phyloP scores from a whole-genome alignment of 2,329 filamentous ascomycete species.

The Monilinia laxa region DNA sequence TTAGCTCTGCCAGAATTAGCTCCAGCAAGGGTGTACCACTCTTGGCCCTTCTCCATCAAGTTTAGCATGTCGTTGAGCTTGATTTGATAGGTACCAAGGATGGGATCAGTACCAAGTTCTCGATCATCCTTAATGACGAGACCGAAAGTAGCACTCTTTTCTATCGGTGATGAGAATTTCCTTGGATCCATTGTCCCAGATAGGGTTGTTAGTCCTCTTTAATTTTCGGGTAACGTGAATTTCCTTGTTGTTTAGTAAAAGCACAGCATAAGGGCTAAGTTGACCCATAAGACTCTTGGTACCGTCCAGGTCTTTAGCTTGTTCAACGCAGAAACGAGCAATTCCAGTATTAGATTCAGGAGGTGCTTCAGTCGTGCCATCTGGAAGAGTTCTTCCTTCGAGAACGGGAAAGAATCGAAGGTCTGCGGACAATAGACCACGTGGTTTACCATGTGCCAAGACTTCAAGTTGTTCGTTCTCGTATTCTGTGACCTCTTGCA shows the following conservation, averaged over 20 bases:
- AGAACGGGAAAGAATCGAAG: slow-evolving; percentile 95
- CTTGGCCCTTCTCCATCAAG: slow-evolving; percentile 85
- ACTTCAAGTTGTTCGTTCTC: slow-evolving; percentile 87
- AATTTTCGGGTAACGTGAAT: slow-evolving; percentile 86
- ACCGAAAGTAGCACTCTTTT: slow-evolving; percentile 85
- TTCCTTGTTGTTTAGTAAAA: slow-evolving; percentile 90
- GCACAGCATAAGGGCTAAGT: slow-evolving; percentile 84
- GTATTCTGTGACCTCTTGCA: slow-evolving; percentile 73
- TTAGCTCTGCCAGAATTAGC: slow-evolving; percentile 83
- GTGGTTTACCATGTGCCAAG: slow-evolving; percentile 76
- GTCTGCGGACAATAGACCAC: slow-evolving; percentile 77
- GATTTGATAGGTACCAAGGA: slow-evolving; percentile 90
- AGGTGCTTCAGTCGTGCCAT: slow-evolving; percentile 75
- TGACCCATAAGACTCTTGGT: slow-evolving; percentile 88
- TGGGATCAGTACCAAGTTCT: slow-evolving; percentile 77
- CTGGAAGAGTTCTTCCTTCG: slow-evolving; percentile 66
- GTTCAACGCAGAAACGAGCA: slow-evolving; percentile 86
- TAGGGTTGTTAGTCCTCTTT: slow-evolving; percentile 95
- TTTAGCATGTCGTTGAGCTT: slow-evolving; percentile 92
- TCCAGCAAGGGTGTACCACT: slow-evolving; percentile 90
- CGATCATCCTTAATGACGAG: slow-evolving; percentile 94
- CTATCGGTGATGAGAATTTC: slow-evolving; percentile 94
- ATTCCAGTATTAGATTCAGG: slow-evolving; percentile 94
- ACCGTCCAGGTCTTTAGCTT: slow-evolving; percentile 92
- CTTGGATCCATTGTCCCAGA: slow-evolving; percentile 90